Evolutionary conservation across 345 rosid genomes (phyloP).

Genomic region (Mallotus nudiflorus): DNA sequence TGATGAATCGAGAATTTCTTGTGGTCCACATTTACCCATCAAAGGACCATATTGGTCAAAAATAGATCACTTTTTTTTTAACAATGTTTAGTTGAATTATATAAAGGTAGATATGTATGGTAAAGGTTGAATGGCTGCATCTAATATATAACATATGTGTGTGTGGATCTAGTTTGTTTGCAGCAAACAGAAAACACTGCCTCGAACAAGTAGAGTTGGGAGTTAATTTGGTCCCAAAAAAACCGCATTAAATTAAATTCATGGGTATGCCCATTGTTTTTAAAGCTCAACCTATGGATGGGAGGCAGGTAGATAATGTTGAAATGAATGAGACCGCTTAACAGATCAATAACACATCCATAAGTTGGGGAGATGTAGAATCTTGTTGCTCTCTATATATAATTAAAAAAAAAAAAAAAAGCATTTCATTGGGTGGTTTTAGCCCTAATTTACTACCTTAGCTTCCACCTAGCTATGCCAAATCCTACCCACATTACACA

Average conservation of each 20-base stretch:
- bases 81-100: too few species aligned
- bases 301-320: neutral
- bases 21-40: neutral
- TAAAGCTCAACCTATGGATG: neutral
- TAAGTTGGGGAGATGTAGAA: too few species aligned
- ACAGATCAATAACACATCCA: too few species aligned
- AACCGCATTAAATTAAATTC: neutral
- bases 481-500: too few species aligned
- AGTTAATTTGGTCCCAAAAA: neutral
- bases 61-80: too few species aligned
- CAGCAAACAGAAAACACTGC: slow-evolving; percentile 9
- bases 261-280: slow-evolving; percentile 9
- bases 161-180: slow-evolving; percentile 11
- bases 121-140: slow-evolving; percentile 3
- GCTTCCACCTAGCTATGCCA: too few species aligned
- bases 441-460: too few species aligned
- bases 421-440: too few species aligned
- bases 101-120: neutral
- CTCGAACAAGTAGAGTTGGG: neutral
- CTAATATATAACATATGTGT: neutral
- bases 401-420: too few species aligned
- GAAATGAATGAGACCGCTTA: slow-evolving; percentile 10
- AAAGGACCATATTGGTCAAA: too few species aligned
- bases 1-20: neutral
- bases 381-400: too few species aligned